Percentiles rank a stretch among this genome's conserved stretches.
These are phyloP conservation scores for Holtermannia corniformis DNA, from an alignment of 768 basidiomycete genomes.

Conservation along the genomic window DNA sequence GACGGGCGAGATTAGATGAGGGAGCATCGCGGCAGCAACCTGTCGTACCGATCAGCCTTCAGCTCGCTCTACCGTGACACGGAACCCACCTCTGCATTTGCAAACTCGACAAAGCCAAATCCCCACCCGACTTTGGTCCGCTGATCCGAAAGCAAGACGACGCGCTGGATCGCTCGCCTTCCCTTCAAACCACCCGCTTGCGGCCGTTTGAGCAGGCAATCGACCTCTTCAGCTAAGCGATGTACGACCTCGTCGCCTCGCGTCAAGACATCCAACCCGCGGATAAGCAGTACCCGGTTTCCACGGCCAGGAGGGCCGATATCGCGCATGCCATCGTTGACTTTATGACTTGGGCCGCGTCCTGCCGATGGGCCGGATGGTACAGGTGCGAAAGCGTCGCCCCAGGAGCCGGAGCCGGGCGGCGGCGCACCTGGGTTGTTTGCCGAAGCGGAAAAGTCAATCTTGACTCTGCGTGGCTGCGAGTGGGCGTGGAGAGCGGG, in stretches of 20 bases:
- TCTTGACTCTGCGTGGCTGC: slow-evolving; percentile 76
- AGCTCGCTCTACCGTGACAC: no score
- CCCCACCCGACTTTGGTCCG: slow-evolving; percentile 81
- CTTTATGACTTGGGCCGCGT: no score
- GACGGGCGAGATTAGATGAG: slow-evolving; percentile 74
- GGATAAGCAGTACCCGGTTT: slow-evolving; percentile 68
- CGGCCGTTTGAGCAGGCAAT: slow-evolving; percentile 30
- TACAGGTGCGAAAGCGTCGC: slow-evolving; percentile 48
- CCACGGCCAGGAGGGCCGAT: slow-evolving; percentile 59
- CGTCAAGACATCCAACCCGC: slow-evolving; percentile 79
- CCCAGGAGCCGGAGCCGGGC: slow-evolving; percentile 45
- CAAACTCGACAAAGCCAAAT: slow-evolving; percentile 87
- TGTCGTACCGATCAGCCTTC: no score
- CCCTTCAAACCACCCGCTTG: slow-evolving; percentile 45
- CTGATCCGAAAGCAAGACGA: slow-evolving; percentile 82
- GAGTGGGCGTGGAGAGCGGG: slow-evolving; percentile 83
- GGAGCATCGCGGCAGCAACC: slow-evolving; percentile 74
- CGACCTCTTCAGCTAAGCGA: slow-evolving; percentile 72
- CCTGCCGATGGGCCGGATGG: slow-evolving; percentile 52
- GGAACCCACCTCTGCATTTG: slow-evolving; percentile 31
- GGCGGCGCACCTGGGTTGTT: neutral
- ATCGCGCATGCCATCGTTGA: slow-evolving; percentile 92
- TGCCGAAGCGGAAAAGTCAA: slow-evolving; percentile 72
- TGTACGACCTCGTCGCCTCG: slow-evolving; percentile 78
- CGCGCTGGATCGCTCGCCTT: slow-evolving; percentile 80